A percentile compares a stretch with the other conserved stretches of the same genome.
Evolutionary conservation across 176 grass and related monocot genomes (phyloP).

Genomic region (Rhynchospora tenuis): DNA sequence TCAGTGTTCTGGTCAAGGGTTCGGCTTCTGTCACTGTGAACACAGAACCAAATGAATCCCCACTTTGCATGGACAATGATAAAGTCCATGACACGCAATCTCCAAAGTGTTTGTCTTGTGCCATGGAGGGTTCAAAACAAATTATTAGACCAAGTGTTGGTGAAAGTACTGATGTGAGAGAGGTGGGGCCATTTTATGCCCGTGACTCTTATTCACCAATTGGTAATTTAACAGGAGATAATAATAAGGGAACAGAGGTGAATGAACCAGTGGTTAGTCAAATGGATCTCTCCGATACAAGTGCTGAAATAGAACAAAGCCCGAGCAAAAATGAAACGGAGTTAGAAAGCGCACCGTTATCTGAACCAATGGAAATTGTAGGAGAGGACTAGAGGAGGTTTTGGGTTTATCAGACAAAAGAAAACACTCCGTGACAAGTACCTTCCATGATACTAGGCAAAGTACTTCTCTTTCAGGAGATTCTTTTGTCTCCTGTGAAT

Average conservation of each 20-base stretch:
- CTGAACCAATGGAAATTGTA: conserved; percentile 4
- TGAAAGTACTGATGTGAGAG: background rate
- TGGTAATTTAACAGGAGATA: background rate
- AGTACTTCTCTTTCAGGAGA: conserved; percentile 5
- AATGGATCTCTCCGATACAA: background rate
- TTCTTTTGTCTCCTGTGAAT: background rate
- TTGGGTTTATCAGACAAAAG: conserved; percentile 1
- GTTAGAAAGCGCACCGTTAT: background rate
- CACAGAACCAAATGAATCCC: background rate
- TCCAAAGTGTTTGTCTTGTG: background rate
- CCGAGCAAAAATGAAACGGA: background rate
- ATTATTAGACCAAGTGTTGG: conserved; percentile 1
- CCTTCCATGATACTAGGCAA: background rate
- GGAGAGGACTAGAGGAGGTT: conserved; percentile 4
- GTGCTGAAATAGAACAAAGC: background rate
- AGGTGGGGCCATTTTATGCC: conserved; percentile 2
- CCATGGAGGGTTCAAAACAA: background rate
- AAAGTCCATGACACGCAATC: background rate
- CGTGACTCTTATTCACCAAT: conserved; percentile 27
- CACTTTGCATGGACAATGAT: conserved; percentile 10
- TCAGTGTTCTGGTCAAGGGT: background rate
- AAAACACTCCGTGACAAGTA: background rate
- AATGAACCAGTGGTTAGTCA: background rate
- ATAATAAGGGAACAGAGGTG: background rate
- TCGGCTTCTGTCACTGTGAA: background rate